Percentiles rank a stretch among this genome's conserved stretches.
Evolutionary conservation across 345 rosid species (phyloP).

Genomic region (Aethionema arabicum): DNA sequence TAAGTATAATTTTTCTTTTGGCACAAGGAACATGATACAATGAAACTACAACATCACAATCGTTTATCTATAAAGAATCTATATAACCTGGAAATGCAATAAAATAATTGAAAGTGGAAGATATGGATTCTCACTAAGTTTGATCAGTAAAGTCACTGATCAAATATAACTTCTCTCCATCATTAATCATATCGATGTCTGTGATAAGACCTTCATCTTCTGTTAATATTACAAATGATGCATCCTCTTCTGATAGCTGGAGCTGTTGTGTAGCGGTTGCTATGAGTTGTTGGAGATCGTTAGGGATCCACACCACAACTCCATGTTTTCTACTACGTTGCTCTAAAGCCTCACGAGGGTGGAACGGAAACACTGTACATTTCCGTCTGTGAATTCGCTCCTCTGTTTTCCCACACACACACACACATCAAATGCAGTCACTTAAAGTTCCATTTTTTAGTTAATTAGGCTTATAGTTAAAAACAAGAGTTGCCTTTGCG

Average conservation of each 20-base stretch:
- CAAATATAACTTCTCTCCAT: slow-evolving; percentile 71
- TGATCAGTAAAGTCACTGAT: slow-evolving; percentile 36
- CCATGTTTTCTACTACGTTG: slow-evolving; percentile 52
- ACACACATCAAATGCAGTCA: background rate
- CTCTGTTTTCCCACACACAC: slow-evolving; percentile 30
- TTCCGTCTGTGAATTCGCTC: slow-evolving; percentile 47
- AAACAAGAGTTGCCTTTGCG: background rate
- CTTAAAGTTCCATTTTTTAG: background rate
- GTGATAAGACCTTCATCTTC: slow-evolving; percentile 72
- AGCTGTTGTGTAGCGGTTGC: slow-evolving; percentile 52
- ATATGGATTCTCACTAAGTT: slow-evolving; percentile 7
- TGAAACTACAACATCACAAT: no score
- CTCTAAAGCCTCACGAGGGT: slow-evolving; percentile 53
- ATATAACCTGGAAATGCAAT: background rate
- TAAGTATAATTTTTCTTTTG: no score
- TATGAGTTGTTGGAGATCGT: slow-evolving; percentile 54
- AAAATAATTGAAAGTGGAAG: slow-evolving; percentile 4
- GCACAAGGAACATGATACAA: no score
- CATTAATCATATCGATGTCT: slow-evolving; percentile 63
- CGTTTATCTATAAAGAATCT: background rate
- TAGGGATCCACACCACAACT: slow-evolving; percentile 69
- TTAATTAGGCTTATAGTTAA: background rate
- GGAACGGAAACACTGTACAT: slow-evolving; percentile 77
- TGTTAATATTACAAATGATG: slow-evolving; percentile 46
- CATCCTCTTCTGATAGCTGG: slow-evolving; percentile 33